Conservation (phyloP, 371 early-diverging fungal species). For the Mitosporidium daphniae region DNA sequence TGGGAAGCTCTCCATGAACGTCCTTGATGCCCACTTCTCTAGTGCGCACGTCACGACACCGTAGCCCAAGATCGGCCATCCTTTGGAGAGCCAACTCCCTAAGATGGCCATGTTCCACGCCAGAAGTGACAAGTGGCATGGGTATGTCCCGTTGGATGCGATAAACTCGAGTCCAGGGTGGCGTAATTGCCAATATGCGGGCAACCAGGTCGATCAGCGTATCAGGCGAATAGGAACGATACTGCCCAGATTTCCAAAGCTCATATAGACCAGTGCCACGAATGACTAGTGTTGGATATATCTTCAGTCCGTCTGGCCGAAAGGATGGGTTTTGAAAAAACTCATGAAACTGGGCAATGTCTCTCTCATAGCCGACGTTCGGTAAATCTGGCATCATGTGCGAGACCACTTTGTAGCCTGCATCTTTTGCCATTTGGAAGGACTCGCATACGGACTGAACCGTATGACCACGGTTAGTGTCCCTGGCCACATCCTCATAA, state of each 20-base stretch:
- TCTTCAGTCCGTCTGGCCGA: constrained; percentile 90
- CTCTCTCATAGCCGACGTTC: constrained; percentile 96
- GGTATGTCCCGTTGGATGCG: constrained; percentile 99
- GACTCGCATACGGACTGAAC: constrained; percentile 84
- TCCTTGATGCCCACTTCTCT: constrained; percentile 97
- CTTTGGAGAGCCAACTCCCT: constrained; percentile 80
- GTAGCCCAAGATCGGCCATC: constrained; percentile 82
- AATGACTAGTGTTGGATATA: constrained; percentile 97
- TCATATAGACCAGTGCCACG: constrained; percentile 97
- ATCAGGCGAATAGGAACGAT: constrained; percentile 91
- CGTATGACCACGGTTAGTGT: constrained; percentile 96
- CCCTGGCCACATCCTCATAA: constrained; percentile 96
- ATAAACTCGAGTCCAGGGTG: constrained; percentile 98
- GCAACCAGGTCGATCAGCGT: constrained; percentile 90
- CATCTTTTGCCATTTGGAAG: constrained; percentile 88
- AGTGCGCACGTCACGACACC: constrained; percentile 92
- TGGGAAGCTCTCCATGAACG: constrained; percentile 58
- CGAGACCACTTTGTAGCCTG: constrained; percentile 96
- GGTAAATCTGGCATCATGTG: constrained; percentile 99
- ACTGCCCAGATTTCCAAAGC: constrained; percentile 88
- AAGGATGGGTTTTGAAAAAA: constrained; percentile 97
- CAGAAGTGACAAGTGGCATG: constrained; percentile 98
- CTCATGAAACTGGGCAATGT: constrained; percentile 87
- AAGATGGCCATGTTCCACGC: constrained; percentile 96
- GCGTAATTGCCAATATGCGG: constrained; percentile 70